These are phyloP conservation scores for Diplosphaera chodatii DNA, from an alignment of 139 green algal genomes.

Conservation along the genomic window DNA sequence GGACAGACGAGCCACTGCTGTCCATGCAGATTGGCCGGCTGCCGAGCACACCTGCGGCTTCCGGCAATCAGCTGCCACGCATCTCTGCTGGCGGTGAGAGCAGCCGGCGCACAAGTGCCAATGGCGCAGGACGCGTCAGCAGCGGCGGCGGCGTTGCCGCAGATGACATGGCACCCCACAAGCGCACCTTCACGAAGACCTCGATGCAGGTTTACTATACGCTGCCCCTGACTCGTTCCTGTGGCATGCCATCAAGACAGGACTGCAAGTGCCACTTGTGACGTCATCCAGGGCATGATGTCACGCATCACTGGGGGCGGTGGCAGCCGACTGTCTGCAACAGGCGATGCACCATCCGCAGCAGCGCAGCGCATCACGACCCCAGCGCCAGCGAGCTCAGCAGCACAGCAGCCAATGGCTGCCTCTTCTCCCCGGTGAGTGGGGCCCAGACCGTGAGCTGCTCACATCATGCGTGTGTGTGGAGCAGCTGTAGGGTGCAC, in stretches of 20 bases:
- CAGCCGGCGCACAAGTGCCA: not conserved
- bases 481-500: no score
- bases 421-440: not conserved
- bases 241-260: no score
- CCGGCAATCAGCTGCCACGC: not conserved
- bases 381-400: no score
- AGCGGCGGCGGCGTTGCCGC: not conserved
- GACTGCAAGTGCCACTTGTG: no score
- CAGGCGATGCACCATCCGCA: not conserved
- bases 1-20: not conserved
- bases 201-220: not conserved
- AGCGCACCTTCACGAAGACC: not conserved
- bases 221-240: no score
- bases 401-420: not conserved
- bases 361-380: not conserved
- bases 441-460: no score
- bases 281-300: not conserved
- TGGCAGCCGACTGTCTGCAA: not conserved
- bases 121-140: not conserved
- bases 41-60: no score
- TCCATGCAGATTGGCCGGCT: no score
- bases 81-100: not conserved
- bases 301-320: not conserved
- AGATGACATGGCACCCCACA: not conserved
- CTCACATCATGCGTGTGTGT: no score